phyloP scores from a whole-genome alignment of 257 asterid genomes.

The Petunia axillaris region DNA sequence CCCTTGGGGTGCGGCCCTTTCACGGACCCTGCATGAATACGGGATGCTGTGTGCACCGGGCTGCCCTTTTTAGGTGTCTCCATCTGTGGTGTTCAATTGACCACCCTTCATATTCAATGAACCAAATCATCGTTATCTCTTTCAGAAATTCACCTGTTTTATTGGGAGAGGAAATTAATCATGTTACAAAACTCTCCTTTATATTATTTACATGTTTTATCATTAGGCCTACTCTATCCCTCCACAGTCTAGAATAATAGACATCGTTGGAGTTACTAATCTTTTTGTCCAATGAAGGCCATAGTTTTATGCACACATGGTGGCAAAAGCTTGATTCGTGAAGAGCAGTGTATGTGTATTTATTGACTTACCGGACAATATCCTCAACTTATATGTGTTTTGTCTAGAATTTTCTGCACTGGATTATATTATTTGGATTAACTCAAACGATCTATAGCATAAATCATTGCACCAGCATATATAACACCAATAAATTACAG shows the following conservation, averaged over 20 bases:
- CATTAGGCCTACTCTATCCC: neutral
- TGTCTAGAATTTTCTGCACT: constrained; percentile 20
- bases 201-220: neutral
- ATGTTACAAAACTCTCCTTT: neutral
- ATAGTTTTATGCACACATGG: neutral
- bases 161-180: neutral
- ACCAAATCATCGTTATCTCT: neutral
- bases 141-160: neutral
- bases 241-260: neutral
- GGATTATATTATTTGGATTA: neutral
- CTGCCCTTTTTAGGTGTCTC: no score
- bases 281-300: neutral
- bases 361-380: neutral
- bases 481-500: constrained; percentile 8
- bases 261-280: neutral
- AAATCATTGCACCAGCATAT: neutral
- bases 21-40: no score
- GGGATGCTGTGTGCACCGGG: no score
- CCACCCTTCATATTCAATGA: neutral
- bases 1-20: no score
- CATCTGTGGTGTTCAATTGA: constrained; percentile 10
- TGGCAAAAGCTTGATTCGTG: neutral
- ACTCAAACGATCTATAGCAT: neutral
- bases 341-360: neutral
- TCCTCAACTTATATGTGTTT: constrained; percentile 1